Conservation (phyloP, 371 early-diverging fungal species). For the Funneliformis caledonium region DNA sequence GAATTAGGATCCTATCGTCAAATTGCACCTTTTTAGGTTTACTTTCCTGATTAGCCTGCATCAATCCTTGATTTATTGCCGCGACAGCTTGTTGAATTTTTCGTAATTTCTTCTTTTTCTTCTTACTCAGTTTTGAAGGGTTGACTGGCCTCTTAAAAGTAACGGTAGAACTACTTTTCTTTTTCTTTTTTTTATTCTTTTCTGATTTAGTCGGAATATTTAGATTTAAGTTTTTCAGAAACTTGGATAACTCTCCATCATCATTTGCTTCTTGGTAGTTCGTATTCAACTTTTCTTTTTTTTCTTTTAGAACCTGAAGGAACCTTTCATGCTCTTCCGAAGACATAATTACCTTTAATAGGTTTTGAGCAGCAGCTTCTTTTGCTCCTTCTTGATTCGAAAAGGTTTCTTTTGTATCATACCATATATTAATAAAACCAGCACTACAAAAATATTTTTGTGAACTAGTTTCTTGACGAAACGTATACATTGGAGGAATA, state of each 20-base stretch:
- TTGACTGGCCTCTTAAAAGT: background rate
- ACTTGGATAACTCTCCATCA: background rate
- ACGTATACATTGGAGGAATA: background rate
- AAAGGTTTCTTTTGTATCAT: background rate
- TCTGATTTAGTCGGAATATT: background rate
- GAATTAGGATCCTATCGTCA: background rate
- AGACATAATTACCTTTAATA: background rate
- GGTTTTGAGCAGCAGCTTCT: background rate
- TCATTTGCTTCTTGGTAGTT: background rate
- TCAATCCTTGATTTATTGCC: too few relatives aligned
- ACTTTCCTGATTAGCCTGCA: background rate
- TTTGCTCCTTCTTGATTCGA: background rate
- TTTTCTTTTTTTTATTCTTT: background rate
- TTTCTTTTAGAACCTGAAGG: background rate
- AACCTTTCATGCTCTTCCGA: background rate
- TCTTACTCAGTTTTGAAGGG: background rate
- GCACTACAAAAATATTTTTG: background rate
- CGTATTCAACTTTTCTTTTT: background rate
- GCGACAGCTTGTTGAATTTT: too few relatives aligned
- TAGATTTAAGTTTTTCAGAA: background rate
- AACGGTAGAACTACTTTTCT: background rate
- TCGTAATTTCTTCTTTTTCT: background rate
- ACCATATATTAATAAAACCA: background rate
- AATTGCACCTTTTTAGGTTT: background rate
- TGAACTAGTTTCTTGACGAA: background rate